Conservation (phyloP, 176 grass and related monocot genomes). For the Luzula sylvatica region DNA sequence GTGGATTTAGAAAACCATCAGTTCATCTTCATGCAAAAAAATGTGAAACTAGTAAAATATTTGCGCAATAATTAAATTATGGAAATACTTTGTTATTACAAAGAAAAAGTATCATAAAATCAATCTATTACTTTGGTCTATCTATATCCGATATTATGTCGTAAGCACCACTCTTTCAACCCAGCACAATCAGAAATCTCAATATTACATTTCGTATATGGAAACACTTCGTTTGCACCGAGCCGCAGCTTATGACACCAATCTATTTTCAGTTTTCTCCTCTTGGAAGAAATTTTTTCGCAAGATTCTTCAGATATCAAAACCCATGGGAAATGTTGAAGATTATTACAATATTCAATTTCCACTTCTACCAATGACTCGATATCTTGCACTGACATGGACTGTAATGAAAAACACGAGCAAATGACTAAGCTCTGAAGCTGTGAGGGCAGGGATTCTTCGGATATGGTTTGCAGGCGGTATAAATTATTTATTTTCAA, state of each 20-base stretch:
- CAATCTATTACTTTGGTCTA: background rate
- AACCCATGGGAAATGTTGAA: background rate
- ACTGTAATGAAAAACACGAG: background rate
- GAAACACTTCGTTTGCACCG: background rate
- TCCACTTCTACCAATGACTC: background rate
- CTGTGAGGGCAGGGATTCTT: background rate
- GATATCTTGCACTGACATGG: background rate
- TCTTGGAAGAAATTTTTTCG: too few species aligned
- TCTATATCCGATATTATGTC: background rate
- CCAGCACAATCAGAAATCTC: slow-evolving; percentile 1
- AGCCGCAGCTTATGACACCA: background rate
- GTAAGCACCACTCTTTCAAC: background rate
- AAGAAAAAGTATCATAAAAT: too few species aligned
- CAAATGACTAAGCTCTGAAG: background rate
- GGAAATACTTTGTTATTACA: too few species aligned
- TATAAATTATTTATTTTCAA: background rate
- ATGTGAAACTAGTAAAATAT: too few species aligned
- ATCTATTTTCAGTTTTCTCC: background rate
- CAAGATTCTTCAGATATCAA: background rate
- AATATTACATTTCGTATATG: background rate
- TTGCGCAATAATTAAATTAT: too few species aligned
- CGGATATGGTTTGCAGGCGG: background rate
- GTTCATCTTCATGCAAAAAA: too few species aligned
- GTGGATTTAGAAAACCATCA: too few species aligned
- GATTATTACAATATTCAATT: background rate